Evolutionary conservation across 2,329 filamentous ascomycete genomes (phyloP).

Genomic region (Apiospora sp.): DNA sequence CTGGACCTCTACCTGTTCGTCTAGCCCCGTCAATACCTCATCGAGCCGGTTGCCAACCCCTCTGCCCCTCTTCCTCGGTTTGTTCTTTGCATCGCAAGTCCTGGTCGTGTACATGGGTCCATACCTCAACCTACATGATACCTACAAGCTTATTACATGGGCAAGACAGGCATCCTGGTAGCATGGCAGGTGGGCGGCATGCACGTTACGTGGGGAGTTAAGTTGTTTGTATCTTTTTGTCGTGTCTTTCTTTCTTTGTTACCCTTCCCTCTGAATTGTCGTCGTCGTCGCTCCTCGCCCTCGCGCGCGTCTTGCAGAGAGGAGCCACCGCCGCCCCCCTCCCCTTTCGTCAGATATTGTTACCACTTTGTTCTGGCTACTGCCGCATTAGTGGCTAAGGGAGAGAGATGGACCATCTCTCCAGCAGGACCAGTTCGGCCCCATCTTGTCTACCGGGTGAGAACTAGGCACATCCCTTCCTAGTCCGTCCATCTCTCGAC

Average conservation of each 20-base stretch:
- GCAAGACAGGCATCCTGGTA: conserved; percentile 41
- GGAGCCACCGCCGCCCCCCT: conserved; percentile 33
- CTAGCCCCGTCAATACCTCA: conserved; percentile 18
- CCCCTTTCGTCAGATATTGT: conserved; percentile 42
- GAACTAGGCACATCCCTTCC: conserved; percentile 49
- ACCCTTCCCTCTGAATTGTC: conserved; percentile 28
- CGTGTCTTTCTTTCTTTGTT: background rate
- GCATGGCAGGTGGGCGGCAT: conserved; percentile 47
- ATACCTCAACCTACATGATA: conserved; percentile 38
- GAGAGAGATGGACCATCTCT: conserved; percentile 30
- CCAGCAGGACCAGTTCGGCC: conserved; percentile 16
- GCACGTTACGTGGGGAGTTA: conserved; percentile 41
- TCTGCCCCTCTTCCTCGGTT: conserved; percentile 22
- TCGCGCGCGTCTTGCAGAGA: background rate
- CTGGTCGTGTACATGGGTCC: conserved; percentile 43
- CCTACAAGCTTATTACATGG: conserved; percentile 34
- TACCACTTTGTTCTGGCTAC: conserved; percentile 44
- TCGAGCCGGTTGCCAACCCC: conserved; percentile 23
- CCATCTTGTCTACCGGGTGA: conserved; percentile 35
- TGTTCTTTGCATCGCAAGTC: conserved; percentile 29
- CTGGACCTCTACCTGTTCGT: conserved; percentile 18
- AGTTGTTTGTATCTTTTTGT: conserved; percentile 36
- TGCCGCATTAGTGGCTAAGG: conserved; percentile 51
- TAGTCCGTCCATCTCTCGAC: conserved; percentile 28
- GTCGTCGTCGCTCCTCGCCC: conserved; percentile 1